Evolutionary conservation across 2,329 filamentous ascomycete species (phyloP).

Genomic region (Hymenoscyphus infarciens): DNA sequence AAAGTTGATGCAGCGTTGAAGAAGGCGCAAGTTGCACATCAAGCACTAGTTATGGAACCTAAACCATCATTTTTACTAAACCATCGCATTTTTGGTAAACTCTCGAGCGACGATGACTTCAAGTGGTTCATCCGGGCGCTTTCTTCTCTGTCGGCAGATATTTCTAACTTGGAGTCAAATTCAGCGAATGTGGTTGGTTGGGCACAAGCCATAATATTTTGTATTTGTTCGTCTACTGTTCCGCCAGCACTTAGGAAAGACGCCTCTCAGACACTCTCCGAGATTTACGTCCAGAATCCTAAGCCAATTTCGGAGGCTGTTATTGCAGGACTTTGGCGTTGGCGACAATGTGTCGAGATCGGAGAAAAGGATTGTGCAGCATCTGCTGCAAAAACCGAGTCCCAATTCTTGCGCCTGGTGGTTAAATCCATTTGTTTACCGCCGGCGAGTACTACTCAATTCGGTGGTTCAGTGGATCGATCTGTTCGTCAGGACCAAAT

Average conservation of each 20-base stretch:
- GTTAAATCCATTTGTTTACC: conserved; percentile 62
- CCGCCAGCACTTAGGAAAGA: conserved; percentile 61
- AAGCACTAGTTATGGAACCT: conserved; percentile 65
- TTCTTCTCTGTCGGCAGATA: conserved; percentile 52
- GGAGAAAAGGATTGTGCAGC: conserved; percentile 78
- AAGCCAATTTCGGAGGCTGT: conserved; percentile 59
- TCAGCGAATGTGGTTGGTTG: conserved; percentile 62
- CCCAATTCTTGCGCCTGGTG: conserved; percentile 58
- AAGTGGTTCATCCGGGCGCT: conserved; percentile 73
- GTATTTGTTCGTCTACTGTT: conserved; percentile 61
- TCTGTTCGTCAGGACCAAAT: conserved; percentile 64
- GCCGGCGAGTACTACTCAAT: conserved; percentile 46
- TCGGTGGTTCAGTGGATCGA: conserved; percentile 43
- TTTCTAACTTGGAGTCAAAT: conserved; percentile 45
- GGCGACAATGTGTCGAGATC: conserved; percentile 63
- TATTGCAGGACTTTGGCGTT: conserved; percentile 73
- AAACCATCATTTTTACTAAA: conserved; percentile 88
- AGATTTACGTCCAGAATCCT: conserved; percentile 60
- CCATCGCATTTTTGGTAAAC: conserved; percentile 77
- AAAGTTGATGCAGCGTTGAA: conserved; percentile 56
- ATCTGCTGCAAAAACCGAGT: conserved; percentile 60
- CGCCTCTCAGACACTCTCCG: conserved; percentile 58
- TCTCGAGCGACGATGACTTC: conserved; percentile 70
- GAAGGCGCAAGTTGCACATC: conserved; percentile 59
- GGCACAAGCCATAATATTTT: conserved; percentile 81